Evolutionary conservation across 129 eudicot genomes (phyloP).

Genomic region (sunflower (Helianthus annuus)): HanXRQr2.0-SUNRISE NC_035446.2:141632339-141632838

Average conservation of each 20-base stretch:
- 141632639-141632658: no score
- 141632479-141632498: slow-evolving; percentile 58
- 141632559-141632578: slow-evolving; percentile 49
- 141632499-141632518: slow-evolving; percentile 72
- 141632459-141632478: slow-evolving; percentile 63
- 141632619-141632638: slow-evolving; percentile 10
- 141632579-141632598: slow-evolving; percentile 62
- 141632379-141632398: slow-evolving; percentile 27
- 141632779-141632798: slow-evolving; percentile 86
- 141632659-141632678: no score
- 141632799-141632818: slow-evolving; percentile 73
- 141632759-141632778: slow-evolving; percentile 65
- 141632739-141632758: slow-evolving; percentile 56
- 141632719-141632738: slow-evolving; percentile 47
- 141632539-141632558: slow-evolving; percentile 58
- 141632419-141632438: slow-evolving; percentile 48
- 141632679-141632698: no score
- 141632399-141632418: slow-evolving; percentile 47
- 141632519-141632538: slow-evolving; percentile 58
- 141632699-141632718: no score
- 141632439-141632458: slow-evolving; percentile 44
- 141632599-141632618: slow-evolving; percentile 58
- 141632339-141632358: background rate
- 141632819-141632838: slow-evolving; percentile 57
- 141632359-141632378: background rate